A percentile compares a stretch with the other conserved stretches of the same genome.
Evolutionary conservation across 768 basidiomycete species (phyloP).

Genomic region (Amanita thiersii): DNA sequence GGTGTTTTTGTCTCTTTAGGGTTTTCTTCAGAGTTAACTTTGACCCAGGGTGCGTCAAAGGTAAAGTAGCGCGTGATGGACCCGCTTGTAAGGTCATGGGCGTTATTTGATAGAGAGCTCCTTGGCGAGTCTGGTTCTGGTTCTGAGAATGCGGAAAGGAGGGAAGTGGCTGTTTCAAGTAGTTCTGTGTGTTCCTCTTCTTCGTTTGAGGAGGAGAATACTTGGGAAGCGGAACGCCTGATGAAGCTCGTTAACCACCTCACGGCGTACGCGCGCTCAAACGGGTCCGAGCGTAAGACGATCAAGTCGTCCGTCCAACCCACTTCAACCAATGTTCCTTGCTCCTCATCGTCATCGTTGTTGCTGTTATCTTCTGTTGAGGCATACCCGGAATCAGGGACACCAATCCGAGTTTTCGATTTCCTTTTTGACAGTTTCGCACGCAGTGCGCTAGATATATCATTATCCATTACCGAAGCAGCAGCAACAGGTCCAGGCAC

Average conservation of each 20-base stretch:
- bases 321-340: slow-evolving; percentile 7
- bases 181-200: slow-evolving; percentile 32
- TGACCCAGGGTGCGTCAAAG: slow-evolving; percentile 26
- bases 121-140: slow-evolving; percentile 13
- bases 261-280: slow-evolving; percentile 62
- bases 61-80: slow-evolving; percentile 43
- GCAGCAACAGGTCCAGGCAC: too few relatives aligned
- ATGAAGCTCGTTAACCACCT: slow-evolving; percentile 72
- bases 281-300: slow-evolving; percentile 48
- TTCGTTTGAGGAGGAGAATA: slow-evolving; percentile 18
- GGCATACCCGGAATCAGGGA: slow-evolving; percentile 74
- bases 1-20: slow-evolving; percentile 33
- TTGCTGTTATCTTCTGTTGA: slow-evolving; percentile 60
- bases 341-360: slow-evolving; percentile 27
- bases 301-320: slow-evolving; percentile 12
- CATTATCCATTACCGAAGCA: too few relatives aligned
- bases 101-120: slow-evolving; percentile 14
- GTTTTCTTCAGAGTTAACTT: too few relatives aligned
- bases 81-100: slow-evolving; percentile 29
- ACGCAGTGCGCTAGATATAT: too few relatives aligned
- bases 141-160: slow-evolving; percentile 46
- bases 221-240: slow-evolving; percentile 50
- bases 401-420: too few relatives aligned
- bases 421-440: too few relatives aligned
- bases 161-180: slow-evolving; percentile 48